Conservation (phyloP, 257 asterid species). For the Solanum bulbocastanum region DNA sequence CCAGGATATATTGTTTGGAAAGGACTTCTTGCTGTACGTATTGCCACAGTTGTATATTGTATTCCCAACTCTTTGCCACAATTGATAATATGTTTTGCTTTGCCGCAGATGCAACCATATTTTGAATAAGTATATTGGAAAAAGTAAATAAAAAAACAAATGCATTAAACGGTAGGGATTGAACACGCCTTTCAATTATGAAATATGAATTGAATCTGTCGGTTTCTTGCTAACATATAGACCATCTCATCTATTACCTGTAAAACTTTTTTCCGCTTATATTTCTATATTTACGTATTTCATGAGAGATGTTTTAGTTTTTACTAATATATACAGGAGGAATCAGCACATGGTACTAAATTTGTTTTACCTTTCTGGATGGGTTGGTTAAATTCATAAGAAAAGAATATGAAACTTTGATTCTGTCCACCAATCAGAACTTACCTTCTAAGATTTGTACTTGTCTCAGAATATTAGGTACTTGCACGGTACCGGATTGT, state of each 20-base stretch:
- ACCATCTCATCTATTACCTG: background rate
- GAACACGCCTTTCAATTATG: background rate
- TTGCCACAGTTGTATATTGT: slow-evolving; percentile 1
- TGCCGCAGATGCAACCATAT: background rate
- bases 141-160: background rate
- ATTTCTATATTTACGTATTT: background rate
- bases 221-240: background rate
- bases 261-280: background rate
- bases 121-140: background rate
- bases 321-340: background rate
- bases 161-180: background rate
- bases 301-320: background rate
- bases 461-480: background rate
- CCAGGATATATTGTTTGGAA: slow-evolving; percentile 66
- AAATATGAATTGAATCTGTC: background rate
- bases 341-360: background rate
- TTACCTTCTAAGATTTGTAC: background rate
- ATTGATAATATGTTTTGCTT: background rate
- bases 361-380: background rate
- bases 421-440: background rate
- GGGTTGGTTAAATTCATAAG: background rate
- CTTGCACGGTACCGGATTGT: background rate
- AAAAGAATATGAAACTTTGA: background rate
- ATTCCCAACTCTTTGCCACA: background rate
- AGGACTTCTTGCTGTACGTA: slow-evolving; percentile 72